Conservation (phyloP, 192 early-diverging fungal genomes). For the Coemansia sp. region DNA sequence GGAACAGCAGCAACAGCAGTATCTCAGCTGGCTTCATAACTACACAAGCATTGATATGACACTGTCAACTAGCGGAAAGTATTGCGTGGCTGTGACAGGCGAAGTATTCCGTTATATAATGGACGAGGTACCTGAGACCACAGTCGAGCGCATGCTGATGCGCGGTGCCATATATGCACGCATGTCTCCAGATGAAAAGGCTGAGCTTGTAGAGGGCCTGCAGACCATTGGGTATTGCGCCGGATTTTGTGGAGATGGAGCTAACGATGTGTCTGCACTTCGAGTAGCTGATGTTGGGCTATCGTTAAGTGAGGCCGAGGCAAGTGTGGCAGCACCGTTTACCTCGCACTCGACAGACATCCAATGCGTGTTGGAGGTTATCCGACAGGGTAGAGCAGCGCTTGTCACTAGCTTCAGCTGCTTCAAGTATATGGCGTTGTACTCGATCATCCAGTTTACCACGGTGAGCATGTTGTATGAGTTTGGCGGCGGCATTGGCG, state of each 20-base stretch:
- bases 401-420: conserved; percentile 96
- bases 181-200: conserved; percentile 99
- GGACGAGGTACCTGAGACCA: conserved; percentile 64
- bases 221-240: conserved; percentile 90
- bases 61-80: conserved; percentile 55
- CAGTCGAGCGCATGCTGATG: conserved; percentile 76
- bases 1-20: conserved; percentile 49
- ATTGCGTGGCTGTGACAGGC: conserved; percentile 90
- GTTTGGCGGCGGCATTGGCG: conserved; percentile 84
- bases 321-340: conserved; percentile 97
- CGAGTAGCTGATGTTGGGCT: conserved; percentile 95
- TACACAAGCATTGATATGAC: conserved; percentile 32
- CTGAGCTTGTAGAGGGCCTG: conserved; percentile 84
- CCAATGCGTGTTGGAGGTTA: conserved; percentile 87
- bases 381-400: conserved; percentile 91
- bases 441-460: conserved; percentile 95
- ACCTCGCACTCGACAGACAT: conserved; percentile 89
- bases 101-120: conserved; percentile 96
- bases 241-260: conserved; percentile 99
- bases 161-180: conserved; percentile 92
- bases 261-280: conserved; percentile 97
- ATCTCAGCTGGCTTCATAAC: conserved; percentile 43
- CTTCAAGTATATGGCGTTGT: conserved; percentile 99
- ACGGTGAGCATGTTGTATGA: conserved; percentile 89
- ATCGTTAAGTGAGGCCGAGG: conserved; percentile 95